These are phyloP conservation scores for Leishmania major DNA, from an alignment of 208 protist species.

Conservation along the genomic window DNA sequence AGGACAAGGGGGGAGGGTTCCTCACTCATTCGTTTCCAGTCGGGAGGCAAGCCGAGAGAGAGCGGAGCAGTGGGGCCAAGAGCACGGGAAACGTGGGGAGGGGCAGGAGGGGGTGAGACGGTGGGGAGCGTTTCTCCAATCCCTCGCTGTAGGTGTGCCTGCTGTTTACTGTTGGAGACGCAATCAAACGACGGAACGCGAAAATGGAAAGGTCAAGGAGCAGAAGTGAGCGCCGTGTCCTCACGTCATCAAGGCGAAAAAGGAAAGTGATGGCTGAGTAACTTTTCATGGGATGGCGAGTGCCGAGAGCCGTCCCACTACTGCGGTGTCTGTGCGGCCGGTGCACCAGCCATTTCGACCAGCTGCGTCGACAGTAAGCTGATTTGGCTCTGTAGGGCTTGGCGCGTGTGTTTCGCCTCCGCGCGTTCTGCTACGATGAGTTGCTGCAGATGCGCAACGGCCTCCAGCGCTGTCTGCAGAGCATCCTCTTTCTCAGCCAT, in stretches of 20 bases:
- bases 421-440: slow-evolving; percentile 44
- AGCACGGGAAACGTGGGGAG: background rate
- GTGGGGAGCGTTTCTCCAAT: background rate
- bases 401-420: slow-evolving; percentile 50
- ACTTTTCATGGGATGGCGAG: background rate
- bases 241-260: background rate
- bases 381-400: slow-evolving; percentile 73
- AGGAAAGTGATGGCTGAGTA: background rate
- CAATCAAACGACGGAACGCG: background rate
- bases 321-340: background rate
- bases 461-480: slow-evolving; percentile 34
- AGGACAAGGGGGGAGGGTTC: background rate
- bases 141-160: background rate
- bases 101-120: background rate
- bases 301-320: background rate
- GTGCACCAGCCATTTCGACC: slow-evolving; percentile 25
- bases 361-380: slow-evolving; percentile 73
- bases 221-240: background rate
- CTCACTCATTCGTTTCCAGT: background rate
- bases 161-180: background rate
- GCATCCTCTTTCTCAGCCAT: slow-evolving; percentile 62
- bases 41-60: background rate
- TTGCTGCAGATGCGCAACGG: slow-evolving; percentile 38
- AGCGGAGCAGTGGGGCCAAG: background rate
- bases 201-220: background rate